Conservation (phyloP, 192 early-diverging fungal species). For the Backusella tuberculispora region DNA sequence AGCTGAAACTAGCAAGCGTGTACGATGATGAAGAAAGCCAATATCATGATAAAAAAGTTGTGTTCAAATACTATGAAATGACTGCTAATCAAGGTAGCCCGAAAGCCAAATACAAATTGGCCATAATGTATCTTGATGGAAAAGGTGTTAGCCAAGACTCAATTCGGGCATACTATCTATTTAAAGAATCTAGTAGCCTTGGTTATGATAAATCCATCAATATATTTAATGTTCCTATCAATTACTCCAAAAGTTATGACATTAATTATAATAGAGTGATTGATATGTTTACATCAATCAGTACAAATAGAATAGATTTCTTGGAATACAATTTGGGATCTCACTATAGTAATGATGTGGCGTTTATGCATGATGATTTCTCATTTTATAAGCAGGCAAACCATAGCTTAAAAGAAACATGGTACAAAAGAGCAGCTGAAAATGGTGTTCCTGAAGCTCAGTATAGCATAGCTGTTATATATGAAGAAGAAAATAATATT, state of each 20-base stretch:
- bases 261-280: not conserved
- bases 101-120: constrained; percentile 58
- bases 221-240: not conserved
- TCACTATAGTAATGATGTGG: no score
- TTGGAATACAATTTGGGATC: no score
- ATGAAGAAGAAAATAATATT: no score
- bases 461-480: no score
- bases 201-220: not conserved
- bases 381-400: no score
- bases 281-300: no score
- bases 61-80: constrained; percentile 35
- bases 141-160: constrained; percentile 38
- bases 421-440: no score
- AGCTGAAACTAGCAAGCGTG: not conserved
- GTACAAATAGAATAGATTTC: no score
- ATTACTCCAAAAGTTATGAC: not conserved
- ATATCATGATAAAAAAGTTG: constrained; percentile 28
- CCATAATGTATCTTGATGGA: constrained; percentile 61
- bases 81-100: constrained; percentile 56
- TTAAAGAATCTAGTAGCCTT: not conserved
- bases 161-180: not conserved
- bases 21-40: not conserved
- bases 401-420: no score
- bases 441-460: no score
- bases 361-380: no score